These are phyloP conservation scores for Geotrichum europaeum DNA, from an alignment of 1,139 yeast genomes.

Conservation along the genomic window DNA sequence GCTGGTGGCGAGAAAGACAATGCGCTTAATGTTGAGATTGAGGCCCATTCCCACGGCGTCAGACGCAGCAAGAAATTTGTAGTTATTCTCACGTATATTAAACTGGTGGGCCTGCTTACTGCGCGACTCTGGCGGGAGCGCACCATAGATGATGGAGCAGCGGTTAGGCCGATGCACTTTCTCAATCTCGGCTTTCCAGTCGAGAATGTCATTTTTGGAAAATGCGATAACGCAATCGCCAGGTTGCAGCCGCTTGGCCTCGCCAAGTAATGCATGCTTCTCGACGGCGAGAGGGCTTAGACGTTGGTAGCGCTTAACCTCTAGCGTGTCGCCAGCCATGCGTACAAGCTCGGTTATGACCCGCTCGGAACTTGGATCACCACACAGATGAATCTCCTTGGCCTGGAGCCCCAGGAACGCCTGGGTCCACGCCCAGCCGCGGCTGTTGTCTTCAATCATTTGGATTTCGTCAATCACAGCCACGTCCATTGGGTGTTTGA, in stretches of 20 bases:
- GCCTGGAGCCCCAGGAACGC: conserved; percentile 86
- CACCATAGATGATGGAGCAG: conserved; percentile 95
- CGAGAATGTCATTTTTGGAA: conserved; percentile 46
- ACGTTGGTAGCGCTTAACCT: conserved; percentile 62
- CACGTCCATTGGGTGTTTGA: conserved; percentile 63
- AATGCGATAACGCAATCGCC: conserved; percentile 94
- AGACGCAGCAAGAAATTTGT: conserved; percentile 81
- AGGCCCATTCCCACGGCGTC: conserved; percentile 99
- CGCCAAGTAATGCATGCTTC: conserved; percentile 33
- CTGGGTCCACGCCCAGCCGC: conserved; percentile 96
- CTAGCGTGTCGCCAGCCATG: conserved; percentile 74
- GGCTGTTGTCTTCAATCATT: conserved; percentile 70
- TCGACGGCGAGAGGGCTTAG: conserved; percentile 65
- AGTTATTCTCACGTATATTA: conserved; percentile 56
- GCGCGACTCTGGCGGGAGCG: conserved; percentile 92
- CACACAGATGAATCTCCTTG: conserved; percentile 83
- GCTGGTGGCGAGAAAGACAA: conserved; percentile 59
- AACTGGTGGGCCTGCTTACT: conserved; percentile 75
- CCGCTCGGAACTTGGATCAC: conserved; percentile 78
- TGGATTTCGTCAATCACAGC: conserved; percentile 95
- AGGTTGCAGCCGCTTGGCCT: conserved; percentile 36
- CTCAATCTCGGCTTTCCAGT: conserved; percentile 26
- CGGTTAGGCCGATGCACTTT: conserved; percentile 39
- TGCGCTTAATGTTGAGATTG: conserved; percentile 72
- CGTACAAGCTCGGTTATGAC: conserved; percentile 52